A percentile compares a stretch with the other conserved stretches of the same genome.
phyloP scores from a whole-genome alignment of 2,329 filamentous ascomycete species.

The Ambrosiella beaveri region DNA sequence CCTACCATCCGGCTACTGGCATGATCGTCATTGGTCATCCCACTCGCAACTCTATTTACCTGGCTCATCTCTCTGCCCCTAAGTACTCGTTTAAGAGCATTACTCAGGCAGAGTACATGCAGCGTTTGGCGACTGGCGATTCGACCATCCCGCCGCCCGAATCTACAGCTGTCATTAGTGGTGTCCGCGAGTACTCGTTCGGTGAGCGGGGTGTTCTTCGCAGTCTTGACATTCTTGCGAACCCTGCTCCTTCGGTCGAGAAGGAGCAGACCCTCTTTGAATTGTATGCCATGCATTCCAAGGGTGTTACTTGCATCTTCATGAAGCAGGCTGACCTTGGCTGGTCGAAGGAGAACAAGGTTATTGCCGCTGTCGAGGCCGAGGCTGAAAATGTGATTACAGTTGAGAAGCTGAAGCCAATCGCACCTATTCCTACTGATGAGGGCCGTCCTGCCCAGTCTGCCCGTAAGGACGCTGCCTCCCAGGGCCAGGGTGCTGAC shows the following conservation, averaged over 20 bases:
- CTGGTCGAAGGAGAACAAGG: conserved; percentile 81
- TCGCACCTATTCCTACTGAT: conserved; percentile 29
- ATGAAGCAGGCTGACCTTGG: conserved; percentile 82
- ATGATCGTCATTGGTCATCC: conserved; percentile 93
- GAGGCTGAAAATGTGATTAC: conserved; percentile 56
- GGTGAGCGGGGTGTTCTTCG: conserved; percentile 70
- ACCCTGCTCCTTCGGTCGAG: conserved; percentile 42
- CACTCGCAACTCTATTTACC: conserved; percentile 92
- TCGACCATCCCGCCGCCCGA: conserved; percentile 64
- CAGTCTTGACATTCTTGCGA: conserved; percentile 75
- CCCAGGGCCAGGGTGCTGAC: conserved; percentile 13
- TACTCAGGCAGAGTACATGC: conserved; percentile 76
- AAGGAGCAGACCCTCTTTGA: conserved; percentile 73
- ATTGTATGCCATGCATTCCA: conserved; percentile 93
- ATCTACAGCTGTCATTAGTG: conserved; percentile 92
- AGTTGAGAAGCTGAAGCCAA: conserved; percentile 50
- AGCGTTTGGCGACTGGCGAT: conserved; percentile 57
- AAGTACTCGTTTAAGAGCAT: conserved; percentile 73
- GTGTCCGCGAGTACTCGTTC: conserved; percentile 88
- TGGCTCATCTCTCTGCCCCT: conserved; percentile 85
- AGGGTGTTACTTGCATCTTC: conserved; percentile 77
- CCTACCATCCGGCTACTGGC: conserved; percentile 79
- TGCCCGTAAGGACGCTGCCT: conserved; percentile 22
- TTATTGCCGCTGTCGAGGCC: conserved; percentile 61
- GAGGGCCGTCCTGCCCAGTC: conserved; percentile 23